Percentiles rank a stretch among this genome's conserved stretches.
phyloP scores from a whole-genome alignment of 2,329 filamentous ascomycete species.

The Reticulascus tulasneorum region DNA sequence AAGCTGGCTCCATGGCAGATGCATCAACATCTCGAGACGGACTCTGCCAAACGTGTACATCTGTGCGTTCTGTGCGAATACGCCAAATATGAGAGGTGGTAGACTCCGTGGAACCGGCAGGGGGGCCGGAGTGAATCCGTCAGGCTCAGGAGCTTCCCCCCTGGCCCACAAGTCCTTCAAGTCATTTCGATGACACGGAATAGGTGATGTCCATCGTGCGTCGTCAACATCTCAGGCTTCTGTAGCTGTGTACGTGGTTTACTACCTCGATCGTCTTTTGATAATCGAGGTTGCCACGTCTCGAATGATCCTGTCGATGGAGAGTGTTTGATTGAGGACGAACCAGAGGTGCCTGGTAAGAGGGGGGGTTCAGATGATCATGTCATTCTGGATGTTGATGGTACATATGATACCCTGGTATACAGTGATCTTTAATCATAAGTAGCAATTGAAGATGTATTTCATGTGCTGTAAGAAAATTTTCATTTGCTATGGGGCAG shows the following conservation, averaged over 20 bases:
- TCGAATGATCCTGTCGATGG: no score
- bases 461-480: no score
- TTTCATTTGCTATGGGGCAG: no score
- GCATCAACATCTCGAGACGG: constrained; percentile 54
- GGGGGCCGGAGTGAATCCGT: no score
- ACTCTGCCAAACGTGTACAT: constrained; percentile 59
- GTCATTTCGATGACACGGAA: constrained; percentile 36
- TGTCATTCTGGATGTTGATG: constrained; percentile 8
- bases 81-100: constrained; percentile 48
- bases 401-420: constrained; percentile 28
- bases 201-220: background rate
- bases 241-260: no score
- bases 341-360: background rate
- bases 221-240: no score
- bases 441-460: constrained; percentile 17
- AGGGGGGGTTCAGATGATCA: constrained; percentile 4
- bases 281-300: no score
- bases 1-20: constrained; percentile 61
- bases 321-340: background rate
- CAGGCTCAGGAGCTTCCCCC: constrained; percentile 33
- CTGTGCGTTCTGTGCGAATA: constrained; percentile 60
- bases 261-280: no score
- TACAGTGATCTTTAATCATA: constrained; percentile 17
- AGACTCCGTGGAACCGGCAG: constrained; percentile 34
- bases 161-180: constrained; percentile 41